A percentile compares a stretch with the other conserved stretches of the same genome.
phyloP scores from a whole-genome alignment of 768 basidiomycete species.

The Lactarius evosmus region DNA sequence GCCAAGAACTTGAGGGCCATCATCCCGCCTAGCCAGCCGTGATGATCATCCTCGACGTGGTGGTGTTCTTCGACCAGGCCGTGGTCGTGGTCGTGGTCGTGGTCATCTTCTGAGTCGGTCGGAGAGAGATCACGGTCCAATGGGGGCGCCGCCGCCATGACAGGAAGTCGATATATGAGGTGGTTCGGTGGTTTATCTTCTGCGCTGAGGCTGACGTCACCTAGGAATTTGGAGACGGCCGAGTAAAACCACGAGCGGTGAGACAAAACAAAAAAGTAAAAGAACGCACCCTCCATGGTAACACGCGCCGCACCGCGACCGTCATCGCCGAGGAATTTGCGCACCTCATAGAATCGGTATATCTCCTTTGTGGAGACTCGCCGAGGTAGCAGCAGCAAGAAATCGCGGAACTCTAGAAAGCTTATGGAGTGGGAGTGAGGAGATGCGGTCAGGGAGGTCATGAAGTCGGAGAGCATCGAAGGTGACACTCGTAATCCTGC shows the following conservation, averaged over 20 bases:
- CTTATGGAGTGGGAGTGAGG: conserved; percentile 65
- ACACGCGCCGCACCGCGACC: conserved; percentile 75
- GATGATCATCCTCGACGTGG: conserved; percentile 54
- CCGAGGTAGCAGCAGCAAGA: conserved; percentile 81
- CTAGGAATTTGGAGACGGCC: conserved; percentile 38
- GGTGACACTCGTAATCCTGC: conserved; percentile 71
- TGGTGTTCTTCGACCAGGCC: conserved; percentile 37
- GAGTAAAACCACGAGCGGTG: conserved; percentile 14
- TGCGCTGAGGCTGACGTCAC: conserved; percentile 75
- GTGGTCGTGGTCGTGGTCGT: conserved; percentile 38
- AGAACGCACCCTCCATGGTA: conserved; percentile 77
- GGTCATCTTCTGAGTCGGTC: conserved; percentile 38
- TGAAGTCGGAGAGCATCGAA: conserved; percentile 75
- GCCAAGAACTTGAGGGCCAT: conserved; percentile 85
- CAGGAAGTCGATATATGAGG: conserved; percentile 21
- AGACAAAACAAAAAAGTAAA: conserved; percentile 7
- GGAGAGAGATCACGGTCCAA: conserved; percentile 10
- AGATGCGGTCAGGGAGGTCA: conserved; percentile 70
- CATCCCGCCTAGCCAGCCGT: conserved; percentile 58
- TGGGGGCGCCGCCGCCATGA: neutral
- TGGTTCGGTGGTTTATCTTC: conserved; percentile 57
- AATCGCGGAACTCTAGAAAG: conserved; percentile 87
- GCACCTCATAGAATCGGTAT: conserved; percentile 74
- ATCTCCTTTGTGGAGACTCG: conserved; percentile 81
- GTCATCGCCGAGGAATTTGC: conserved; percentile 66